These are phyloP conservation scores for Dictyostelium purpureum DNA, from an alignment of 78 protist species.

Conservation along the genomic window DNA sequence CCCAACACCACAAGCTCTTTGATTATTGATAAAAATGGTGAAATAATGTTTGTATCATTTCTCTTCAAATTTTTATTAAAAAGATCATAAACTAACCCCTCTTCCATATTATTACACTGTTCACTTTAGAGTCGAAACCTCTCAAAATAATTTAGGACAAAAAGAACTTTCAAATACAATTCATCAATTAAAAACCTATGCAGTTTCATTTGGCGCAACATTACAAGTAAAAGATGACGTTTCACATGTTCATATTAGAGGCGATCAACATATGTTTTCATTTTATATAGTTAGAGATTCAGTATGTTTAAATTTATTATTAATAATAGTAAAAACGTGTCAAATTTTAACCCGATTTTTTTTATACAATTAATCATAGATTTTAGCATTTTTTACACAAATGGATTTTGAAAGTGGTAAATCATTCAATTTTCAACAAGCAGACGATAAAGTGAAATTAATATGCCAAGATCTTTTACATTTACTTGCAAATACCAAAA, in stretches of 20 bases:
- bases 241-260: conserved; percentile 71
- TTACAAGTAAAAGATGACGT: conserved; percentile 63
- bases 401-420: conserved; percentile 73
- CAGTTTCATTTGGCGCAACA: conserved; percentile 66
- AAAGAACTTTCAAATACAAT: conserved; percentile 68
- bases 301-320: background rate
- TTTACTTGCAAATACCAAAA: conserved; percentile 40
- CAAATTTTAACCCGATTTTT: background rate
- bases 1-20: conserved; percentile 45
- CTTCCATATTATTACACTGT: background rate
- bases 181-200: conserved; percentile 74
- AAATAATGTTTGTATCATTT: conserved; percentile 37
- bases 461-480: conserved; percentile 50
- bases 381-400: conserved; percentile 64
- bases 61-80: background rate
- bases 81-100: too few relatives aligned
- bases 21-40: conserved; percentile 68
- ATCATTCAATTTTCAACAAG: conserved; percentile 51
- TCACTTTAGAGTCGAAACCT: conserved; percentile 40
- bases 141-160: background rate
- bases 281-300: conserved; percentile 72
- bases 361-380: background rate
- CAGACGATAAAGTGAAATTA: conserved; percentile 59
- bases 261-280: conserved; percentile 68
- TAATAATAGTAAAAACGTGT: background rate